These are phyloP conservation scores for Coffea canephora DNA, from an alignment of 257 asterid species.

Conservation along the genomic window DNA sequence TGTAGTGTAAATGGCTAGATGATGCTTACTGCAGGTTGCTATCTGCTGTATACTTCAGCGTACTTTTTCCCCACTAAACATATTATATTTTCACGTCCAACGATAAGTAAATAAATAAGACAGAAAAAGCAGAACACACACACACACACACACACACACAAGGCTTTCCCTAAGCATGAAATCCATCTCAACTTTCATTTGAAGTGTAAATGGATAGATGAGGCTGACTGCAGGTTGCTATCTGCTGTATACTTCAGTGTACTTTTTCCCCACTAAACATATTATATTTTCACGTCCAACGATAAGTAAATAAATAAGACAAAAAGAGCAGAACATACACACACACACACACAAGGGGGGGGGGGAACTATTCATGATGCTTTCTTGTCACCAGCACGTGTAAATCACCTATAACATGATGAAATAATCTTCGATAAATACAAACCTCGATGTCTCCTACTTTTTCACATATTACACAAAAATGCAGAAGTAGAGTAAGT, in stretches of 20 bases:
- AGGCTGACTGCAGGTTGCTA: not conserved
- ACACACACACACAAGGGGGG: not conserved
- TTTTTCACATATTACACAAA: not conserved
- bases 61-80: not conserved
- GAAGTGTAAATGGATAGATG: not conserved
- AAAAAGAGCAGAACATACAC: too few species aligned
- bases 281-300: not conserved
- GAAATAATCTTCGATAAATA: not conserved
- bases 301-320: too few species aligned
- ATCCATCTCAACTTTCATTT: not conserved
- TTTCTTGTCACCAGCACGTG: not conserved
- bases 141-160: not conserved
- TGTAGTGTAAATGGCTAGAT: not conserved
- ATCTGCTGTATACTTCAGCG: not conserved
- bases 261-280: not conserved
- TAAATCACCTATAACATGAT: not conserved
- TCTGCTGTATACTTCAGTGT: not conserved
- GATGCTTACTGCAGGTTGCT: not conserved
- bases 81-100: too few species aligned
- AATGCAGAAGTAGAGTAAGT: not conserved
- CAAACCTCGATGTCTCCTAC: not conserved
- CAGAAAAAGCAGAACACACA: too few species aligned
- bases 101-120: too few species aligned
- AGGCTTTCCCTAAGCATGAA: not conserved
- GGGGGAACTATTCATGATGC: too few species aligned